Evolutionary conservation across 495 filamentous ascomycete species (phyloP).

Genomic region (Neurospora terricola): DNA sequence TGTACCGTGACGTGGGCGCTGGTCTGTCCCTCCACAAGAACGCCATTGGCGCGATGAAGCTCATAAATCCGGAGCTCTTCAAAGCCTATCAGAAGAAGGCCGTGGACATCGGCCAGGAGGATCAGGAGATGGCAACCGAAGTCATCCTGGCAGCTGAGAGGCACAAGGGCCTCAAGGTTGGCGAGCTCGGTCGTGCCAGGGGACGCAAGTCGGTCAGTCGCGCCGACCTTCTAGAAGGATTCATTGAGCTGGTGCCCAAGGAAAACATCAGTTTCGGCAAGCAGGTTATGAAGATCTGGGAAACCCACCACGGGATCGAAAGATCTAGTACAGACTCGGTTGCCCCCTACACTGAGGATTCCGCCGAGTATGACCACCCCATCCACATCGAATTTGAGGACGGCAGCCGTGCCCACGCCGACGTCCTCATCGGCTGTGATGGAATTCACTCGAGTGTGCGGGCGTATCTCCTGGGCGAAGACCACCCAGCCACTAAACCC

Average conservation of each 20-base stretch:
- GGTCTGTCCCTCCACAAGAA: slow-evolving; percentile 29
- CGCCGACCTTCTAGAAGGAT: slow-evolving; percentile 24
- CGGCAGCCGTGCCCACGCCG: slow-evolving; percentile 15
- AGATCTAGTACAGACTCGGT: background rate
- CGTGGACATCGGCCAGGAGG: slow-evolving; percentile 19
- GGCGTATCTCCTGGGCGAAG: slow-evolving; percentile 25
- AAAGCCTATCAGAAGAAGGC: slow-evolving; percentile 28
- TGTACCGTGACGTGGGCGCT: slow-evolving; percentile 27
- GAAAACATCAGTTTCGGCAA: slow-evolving; percentile 21
- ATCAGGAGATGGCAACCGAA: slow-evolving; percentile 24
- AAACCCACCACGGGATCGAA: background rate
- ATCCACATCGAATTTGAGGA: slow-evolving; percentile 27
- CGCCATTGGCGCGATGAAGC: slow-evolving; percentile 26
- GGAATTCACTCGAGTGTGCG: slow-evolving; percentile 37
- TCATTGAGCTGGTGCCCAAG: slow-evolving; percentile 20
- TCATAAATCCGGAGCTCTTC: slow-evolving; percentile 22
- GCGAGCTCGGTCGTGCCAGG: slow-evolving; percentile 29
- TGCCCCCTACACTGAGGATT: background rate
- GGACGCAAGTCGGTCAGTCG: slow-evolving; percentile 29
- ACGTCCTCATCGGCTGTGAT: slow-evolving; percentile 36
- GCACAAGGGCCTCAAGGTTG: slow-evolving; percentile 20
- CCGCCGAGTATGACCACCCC: slow-evolving; percentile 3
- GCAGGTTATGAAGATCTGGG: slow-evolving; percentile 15
- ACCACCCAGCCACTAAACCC: slow-evolving; percentile 28
- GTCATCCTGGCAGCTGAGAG: slow-evolving; percentile 26